Evolutionary conservation across 2,329 filamentous ascomycete genomes (phyloP).

Genomic region (Macrophomina phaseolina): DNA sequence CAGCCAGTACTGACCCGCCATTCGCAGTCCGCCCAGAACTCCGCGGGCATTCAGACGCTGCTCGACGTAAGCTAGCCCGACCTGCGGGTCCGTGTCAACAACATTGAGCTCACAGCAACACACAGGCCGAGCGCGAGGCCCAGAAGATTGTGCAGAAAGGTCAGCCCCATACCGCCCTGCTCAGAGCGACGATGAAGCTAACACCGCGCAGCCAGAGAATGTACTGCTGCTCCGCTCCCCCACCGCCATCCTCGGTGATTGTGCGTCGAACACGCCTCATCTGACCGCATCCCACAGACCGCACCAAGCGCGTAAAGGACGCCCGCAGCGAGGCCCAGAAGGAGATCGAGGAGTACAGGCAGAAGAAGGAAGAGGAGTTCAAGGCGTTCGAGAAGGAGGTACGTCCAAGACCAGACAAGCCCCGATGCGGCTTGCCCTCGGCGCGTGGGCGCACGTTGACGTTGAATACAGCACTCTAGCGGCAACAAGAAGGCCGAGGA

Average conservation of each 20-base stretch:
- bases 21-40: slow-evolving; percentile 92
- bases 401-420: slow-evolving; percentile 31
- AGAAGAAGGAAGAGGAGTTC: slow-evolving; percentile 90
- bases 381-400: slow-evolving; percentile 90
- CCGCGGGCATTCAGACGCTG: slow-evolving; percentile 95
- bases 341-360: slow-evolving; percentile 92
- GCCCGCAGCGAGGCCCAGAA: slow-evolving; percentile 96
- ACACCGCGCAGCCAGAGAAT: slow-evolving; percentile 74
- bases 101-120: slow-evolving; percentile 43
- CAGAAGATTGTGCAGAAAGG: slow-evolving; percentile 99
- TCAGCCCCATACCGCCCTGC: slow-evolving; percentile 48
- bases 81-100: slow-evolving; percentile 35
- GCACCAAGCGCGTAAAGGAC: slow-evolving; percentile 96
- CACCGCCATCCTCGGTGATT: slow-evolving; percentile 26
- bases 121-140: slow-evolving; percentile 92
- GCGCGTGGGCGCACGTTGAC: no score
- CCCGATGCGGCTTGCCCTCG: not conserved
- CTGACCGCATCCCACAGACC: slow-evolving; percentile 61
- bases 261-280: slow-evolving; percentile 29
- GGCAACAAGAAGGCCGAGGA: slow-evolving; percentile 79
- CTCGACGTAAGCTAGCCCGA: slow-evolving; percentile 76
- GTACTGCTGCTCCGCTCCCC: slow-evolving; percentile 55
- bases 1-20: slow-evolving; percentile 34
- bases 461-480: slow-evolving; percentile 75
- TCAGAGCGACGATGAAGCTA: not conserved